Conservation (phyloP, 345 rosid genomes). For the Syzygium aqueum region DNA sequence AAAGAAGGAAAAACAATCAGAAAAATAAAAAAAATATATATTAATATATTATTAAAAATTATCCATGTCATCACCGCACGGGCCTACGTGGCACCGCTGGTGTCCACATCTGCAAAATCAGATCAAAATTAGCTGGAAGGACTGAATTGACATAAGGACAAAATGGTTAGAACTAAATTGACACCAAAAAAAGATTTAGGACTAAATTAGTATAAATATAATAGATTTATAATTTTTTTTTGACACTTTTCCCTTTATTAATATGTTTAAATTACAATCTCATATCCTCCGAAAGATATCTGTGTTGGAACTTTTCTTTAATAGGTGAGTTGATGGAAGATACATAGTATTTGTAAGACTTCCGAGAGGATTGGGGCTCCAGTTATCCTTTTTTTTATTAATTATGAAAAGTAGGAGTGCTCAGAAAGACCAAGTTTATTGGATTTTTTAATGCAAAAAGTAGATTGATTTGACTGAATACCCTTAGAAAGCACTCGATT, state of each 20-base stretch:
- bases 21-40: too few species aligned
- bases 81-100: too few species aligned
- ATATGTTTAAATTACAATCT: not conserved
- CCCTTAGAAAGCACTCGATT: not conserved
- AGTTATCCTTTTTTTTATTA: not conserved
- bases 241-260: not conserved
- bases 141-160: accelerated
- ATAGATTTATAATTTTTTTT: not conserved
- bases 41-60: too few species aligned
- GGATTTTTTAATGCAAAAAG: not conserved
- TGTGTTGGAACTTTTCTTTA: not conserved
- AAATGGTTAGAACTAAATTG: accelerated
- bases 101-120: accelerated
- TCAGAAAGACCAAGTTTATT: not conserved
- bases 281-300: not conserved
- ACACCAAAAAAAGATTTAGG: accelerated
- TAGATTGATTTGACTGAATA: not conserved
- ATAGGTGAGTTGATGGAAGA: not conserved
- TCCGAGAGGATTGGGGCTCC: not conserved
- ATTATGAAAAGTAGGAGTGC: not conserved
- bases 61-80: too few species aligned
- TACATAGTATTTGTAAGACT: not conserved
- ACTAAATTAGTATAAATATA: too few species aligned
- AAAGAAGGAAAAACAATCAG: too few species aligned
- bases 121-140: accelerated